phyloP scores from a whole-genome alignment of 148 eudicot species.

The Silene uniflora region DNA sequence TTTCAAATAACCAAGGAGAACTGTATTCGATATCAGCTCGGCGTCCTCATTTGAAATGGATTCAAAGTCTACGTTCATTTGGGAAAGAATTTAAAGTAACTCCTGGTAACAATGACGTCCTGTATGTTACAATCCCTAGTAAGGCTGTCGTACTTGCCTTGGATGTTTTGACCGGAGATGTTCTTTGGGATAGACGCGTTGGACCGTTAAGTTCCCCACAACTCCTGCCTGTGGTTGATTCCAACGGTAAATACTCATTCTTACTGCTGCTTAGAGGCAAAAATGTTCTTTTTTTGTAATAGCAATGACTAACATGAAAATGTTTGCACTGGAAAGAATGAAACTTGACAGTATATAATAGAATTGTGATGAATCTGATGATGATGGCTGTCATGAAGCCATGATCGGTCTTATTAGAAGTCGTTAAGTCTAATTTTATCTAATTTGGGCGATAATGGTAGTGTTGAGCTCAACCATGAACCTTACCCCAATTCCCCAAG shows the following conservation, averaged over 20 bases:
- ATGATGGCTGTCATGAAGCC: not conserved
- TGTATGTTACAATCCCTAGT: constrained; percentile 61
- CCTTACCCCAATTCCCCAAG: too few species aligned
- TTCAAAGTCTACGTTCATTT: constrained; percentile 64
- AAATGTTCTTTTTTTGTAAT: not conserved
- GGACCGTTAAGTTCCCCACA: constrained; percentile 67
- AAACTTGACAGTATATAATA: not conserved
- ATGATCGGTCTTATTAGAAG: not conserved
- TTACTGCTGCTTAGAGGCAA: not conserved
- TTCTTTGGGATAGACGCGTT: constrained; percentile 64
- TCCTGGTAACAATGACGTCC: constrained; percentile 75
- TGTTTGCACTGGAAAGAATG: not conserved
- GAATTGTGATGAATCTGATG: not conserved
- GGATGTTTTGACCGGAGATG: constrained; percentile 58
- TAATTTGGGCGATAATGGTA: too few species aligned
- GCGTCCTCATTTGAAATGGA: constrained; percentile 65
- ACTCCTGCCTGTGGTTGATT: constrained; percentile 63
- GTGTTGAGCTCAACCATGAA: too few species aligned
- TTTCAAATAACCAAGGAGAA: constrained; percentile 77
- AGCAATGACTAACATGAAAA: not conserved
- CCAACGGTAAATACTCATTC: constrained; percentile 51
- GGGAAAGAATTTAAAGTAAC: constrained; percentile 43
- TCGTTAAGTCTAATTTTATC: not conserved
- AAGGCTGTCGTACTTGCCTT: constrained; percentile 56
- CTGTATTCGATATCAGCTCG: constrained; percentile 59